Evolutionary conservation across 164 flowering plant genomes (phyloP).

Genomic region (Liquidambar formosana): DNA sequence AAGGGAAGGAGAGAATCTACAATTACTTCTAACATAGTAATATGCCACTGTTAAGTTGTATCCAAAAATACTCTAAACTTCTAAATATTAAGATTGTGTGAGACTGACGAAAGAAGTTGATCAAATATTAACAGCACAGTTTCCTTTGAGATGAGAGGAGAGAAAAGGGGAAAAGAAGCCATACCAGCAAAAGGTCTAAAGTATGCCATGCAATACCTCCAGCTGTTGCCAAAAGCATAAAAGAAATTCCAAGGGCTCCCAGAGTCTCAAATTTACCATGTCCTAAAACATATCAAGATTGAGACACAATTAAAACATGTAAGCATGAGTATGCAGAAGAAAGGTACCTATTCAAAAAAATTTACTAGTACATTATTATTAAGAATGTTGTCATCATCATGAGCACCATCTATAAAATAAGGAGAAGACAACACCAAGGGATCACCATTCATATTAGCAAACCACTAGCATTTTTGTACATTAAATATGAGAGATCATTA

Average conservation of each 20-base stretch:
- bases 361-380: neutral
- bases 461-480: neutral
- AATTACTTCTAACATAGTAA: neutral
- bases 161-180: slow-evolving; percentile 4
- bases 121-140: neutral
- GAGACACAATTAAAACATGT: neutral
- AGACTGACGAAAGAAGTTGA: neutral
- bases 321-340: too few relatives aligned
- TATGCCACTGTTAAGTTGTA: neutral
- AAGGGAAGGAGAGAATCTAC: neutral
- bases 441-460: too few relatives aligned
- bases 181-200: slow-evolving; percentile 67
- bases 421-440: too few relatives aligned
- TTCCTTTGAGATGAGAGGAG: neutral
- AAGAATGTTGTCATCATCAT: neutral
- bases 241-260: slow-evolving; percentile 96
- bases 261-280: slow-evolving; percentile 98
- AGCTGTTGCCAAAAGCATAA: slow-evolving; percentile 85
- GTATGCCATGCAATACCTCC: slow-evolving; percentile 99
- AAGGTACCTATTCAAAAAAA: neutral
- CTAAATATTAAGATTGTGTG: neutral
- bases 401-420: neutral
- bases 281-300: slow-evolving; percentile 48
- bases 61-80: neutral
- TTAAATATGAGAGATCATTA: neutral